Percentiles rank a stretch among this genome's conserved stretches.
phyloP scores from a whole-genome alignment of 176 grass and related monocot genomes.

The Typha latifolia region DNA sequence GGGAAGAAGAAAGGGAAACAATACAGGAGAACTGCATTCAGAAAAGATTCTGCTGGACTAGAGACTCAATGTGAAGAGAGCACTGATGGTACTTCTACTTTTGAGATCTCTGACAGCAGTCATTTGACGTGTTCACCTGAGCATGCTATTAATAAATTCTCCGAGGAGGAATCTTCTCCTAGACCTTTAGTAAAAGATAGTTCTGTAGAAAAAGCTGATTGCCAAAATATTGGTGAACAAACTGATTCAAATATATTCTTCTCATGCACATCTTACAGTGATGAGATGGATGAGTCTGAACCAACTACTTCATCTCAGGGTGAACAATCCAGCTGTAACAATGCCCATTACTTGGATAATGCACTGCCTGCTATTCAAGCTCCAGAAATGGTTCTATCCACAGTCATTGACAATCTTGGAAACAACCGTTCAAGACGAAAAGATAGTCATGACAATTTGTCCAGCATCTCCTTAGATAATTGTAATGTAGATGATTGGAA shows the following conservation, averaged over 20 bases:
- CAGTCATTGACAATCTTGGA: background rate
- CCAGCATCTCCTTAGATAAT: slow-evolving; percentile 9
- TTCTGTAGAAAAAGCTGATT: slow-evolving; percentile 44
- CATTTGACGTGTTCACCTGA: slow-evolving; percentile 29
- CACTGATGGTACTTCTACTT: background rate
- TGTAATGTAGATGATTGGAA: slow-evolving; percentile 27
- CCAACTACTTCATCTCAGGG: slow-evolving; percentile 21
- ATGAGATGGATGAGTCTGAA: slow-evolving; percentile 41
- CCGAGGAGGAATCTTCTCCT: slow-evolving; percentile 37
- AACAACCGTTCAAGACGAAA: background rate
- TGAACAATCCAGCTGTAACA: slow-evolving; percentile 22
- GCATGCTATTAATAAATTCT: slow-evolving; percentile 32
- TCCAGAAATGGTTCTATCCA: slow-evolving; percentile 3
- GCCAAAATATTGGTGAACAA: slow-evolving; percentile 44
- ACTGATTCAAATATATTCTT: slow-evolving; percentile 28
- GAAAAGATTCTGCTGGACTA: slow-evolving; percentile 25
- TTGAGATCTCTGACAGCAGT: slow-evolving; percentile 14
- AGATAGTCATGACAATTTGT: background rate
- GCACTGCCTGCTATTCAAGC: slow-evolving; percentile 4
- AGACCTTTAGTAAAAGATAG: slow-evolving; percentile 46
- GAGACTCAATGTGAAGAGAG: slow-evolving; percentile 31
- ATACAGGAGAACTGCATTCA: slow-evolving; percentile 26
- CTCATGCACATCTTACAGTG: slow-evolving; percentile 31
- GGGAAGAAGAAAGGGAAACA: slow-evolving; percentile 70
- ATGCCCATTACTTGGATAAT: slow-evolving; percentile 16